Conservation (phyloP, 1,284 basidiomycete genomes). For the Paramarasmius palmivorus region DNA sequence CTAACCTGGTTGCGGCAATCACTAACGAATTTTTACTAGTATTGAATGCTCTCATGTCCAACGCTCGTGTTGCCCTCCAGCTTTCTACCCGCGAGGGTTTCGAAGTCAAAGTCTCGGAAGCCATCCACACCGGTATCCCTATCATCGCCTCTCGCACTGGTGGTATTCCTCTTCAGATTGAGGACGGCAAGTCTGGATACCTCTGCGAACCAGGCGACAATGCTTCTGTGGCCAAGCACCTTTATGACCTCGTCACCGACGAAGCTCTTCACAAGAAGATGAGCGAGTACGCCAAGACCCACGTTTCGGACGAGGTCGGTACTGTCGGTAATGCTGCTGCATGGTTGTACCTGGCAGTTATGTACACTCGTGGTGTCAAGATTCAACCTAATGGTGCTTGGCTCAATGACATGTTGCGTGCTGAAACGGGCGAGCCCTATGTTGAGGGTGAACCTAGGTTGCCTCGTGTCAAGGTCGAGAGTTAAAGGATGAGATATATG, state of each 20-base stretch:
- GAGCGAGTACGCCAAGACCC: conserved; percentile 68
- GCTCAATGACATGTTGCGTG: conserved; percentile 76
- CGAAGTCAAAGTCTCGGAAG: conserved; percentile 91
- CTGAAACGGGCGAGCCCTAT: conserved; percentile 72
- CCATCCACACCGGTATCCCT: conserved; percentile 81
- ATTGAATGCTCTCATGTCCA: conserved; percentile 76
- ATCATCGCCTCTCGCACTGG: conserved; percentile 81
- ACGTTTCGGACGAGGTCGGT: conserved; percentile 79
- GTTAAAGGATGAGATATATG: too few relatives aligned
- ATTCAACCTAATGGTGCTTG: conserved; percentile 76
- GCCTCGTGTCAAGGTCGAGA: conserved; percentile 43
- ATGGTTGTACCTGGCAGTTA: conserved; percentile 81
- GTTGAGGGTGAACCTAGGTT: conserved; percentile 63
- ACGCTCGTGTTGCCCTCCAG: conserved; percentile 74
- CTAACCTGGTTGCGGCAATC: not conserved
- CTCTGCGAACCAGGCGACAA: conserved; percentile 76
- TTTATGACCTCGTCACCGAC: conserved; percentile 76
- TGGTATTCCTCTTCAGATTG: conserved; percentile 87
- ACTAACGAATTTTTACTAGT: conserved; percentile 41
- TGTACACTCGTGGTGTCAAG: conserved; percentile 73
- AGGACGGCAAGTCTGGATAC: conserved; percentile 82
- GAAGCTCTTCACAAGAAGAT: conserved; percentile 61
- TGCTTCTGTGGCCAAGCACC: conserved; percentile 67
- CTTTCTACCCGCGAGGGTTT: conserved; percentile 86
- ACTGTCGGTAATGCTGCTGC: conserved; percentile 80